These are phyloP conservation scores for Ganoderma boninense DNA, from an alignment of 1,284 basidiomycete species.

Conservation along the genomic window DNA sequence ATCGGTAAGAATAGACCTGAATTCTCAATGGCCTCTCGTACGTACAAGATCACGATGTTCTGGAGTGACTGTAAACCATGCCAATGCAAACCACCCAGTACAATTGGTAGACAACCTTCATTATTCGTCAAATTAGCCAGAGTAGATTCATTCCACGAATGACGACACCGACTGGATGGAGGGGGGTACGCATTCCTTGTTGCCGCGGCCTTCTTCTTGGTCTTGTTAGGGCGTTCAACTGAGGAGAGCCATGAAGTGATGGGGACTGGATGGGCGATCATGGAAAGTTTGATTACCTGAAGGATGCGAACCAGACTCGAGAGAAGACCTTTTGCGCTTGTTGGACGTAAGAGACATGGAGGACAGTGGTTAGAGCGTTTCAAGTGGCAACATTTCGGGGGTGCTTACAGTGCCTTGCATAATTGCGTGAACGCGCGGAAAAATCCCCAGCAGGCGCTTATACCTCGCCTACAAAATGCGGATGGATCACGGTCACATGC, in stretches of 20 bases:
- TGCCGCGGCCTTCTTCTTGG: no score
- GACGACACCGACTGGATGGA: background rate
- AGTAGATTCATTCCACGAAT: background rate
- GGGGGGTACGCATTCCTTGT: background rate
- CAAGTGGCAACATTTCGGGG: no score
- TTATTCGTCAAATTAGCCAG: no score
- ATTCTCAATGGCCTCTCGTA: background rate
- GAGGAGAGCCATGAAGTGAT: no score
- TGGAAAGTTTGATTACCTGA: background rate
- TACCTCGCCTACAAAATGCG: no score
- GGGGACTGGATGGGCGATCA: no score
- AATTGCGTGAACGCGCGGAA: no score
- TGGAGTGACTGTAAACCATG: slow-evolving; percentile 4
- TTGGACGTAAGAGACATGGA: background rate
- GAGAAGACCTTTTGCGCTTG: background rate
- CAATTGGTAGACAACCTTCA: slow-evolving; percentile 13
- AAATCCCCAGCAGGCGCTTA: no score
- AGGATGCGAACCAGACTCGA: background rate
- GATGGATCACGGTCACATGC: no score
- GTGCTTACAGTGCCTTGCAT: no score
- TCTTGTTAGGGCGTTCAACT: background rate
- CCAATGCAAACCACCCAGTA: slow-evolving; percentile 21
- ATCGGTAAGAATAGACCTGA: background rate
- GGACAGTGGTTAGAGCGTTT: background rate
- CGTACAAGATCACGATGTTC: slow-evolving; percentile 21